A percentile compares a stretch with the other conserved stretches of the same genome.
These are phyloP conservation scores for Leccinum arenicola DNA, from an alignment of 768 basidiomycete species.

Conservation along the genomic window DNA sequence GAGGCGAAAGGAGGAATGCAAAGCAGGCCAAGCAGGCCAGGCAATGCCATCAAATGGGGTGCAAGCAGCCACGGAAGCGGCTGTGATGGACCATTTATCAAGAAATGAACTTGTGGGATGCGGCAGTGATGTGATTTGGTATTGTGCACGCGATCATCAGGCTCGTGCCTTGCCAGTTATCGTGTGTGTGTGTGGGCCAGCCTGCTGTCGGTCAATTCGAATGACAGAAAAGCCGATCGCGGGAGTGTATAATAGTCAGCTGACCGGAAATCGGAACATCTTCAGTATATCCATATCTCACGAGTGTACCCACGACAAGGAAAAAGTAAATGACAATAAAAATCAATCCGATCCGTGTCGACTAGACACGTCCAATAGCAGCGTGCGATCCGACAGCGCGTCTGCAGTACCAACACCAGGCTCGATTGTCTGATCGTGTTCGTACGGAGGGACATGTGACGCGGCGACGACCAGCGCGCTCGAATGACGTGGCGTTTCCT, in stretches of 20 bases:
- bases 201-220: not conserved
- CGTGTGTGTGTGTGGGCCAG: not conserved
- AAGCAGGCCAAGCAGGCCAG: not conserved
- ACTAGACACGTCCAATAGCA: conserved; percentile 18
- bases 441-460: conserved; percentile 22
- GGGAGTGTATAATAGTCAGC: not conserved
- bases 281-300: conserved; percentile 1
- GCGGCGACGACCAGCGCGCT: conserved; percentile 21
- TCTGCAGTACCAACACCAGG: conserved; percentile 15
- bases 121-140: not conserved
- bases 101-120: not conserved
- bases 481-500: conserved; percentile 47
- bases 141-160: not conserved
- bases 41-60: not conserved
- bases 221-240: not conserved
- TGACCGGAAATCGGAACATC: not conserved
- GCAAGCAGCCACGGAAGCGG: not conserved
- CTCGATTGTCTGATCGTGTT: conserved; percentile 22
- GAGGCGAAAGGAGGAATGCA: not conserved
- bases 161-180: not conserved
- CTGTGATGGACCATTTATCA: not conserved
- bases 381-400: conserved; percentile 27
- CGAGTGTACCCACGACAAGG: not conserved
- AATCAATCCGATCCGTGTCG: conserved; percentile 15
- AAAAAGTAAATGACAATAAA: not conserved